A percentile compares a stretch with the other conserved stretches of the same genome.
Conservation (phyloP, 2,329 filamentous ascomycete genomes). For the Diaporthe sp. region DNA sequence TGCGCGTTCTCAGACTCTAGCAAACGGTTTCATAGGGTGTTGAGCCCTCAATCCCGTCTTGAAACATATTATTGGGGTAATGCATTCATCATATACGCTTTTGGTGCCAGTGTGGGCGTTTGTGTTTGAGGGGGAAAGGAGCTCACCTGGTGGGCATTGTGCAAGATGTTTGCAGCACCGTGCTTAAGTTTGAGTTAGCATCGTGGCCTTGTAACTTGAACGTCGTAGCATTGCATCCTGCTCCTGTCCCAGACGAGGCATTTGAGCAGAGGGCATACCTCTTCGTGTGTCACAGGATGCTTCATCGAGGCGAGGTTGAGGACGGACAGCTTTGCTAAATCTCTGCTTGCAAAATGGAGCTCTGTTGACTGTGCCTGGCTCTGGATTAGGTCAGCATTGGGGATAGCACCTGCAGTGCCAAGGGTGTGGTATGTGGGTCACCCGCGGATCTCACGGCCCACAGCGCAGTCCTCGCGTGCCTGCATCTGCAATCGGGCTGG, state of each 20-base stretch:
- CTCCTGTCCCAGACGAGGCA: too few relatives aligned
- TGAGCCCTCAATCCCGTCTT: conserved; percentile 55
- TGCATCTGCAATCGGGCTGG: not conserved
- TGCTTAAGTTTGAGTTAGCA: not conserved
- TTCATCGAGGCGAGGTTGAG: not conserved
- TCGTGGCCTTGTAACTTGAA: too few relatives aligned
- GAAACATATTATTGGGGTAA: conserved; percentile 52
- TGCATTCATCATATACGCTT: conserved; percentile 44
- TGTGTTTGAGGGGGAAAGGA: not conserved
- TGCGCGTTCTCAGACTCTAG: conserved; percentile 37
- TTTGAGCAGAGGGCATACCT: not conserved
- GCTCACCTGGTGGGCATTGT: conserved; percentile 2
- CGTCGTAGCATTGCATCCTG: not conserved
- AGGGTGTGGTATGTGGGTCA: conserved; percentile 1
- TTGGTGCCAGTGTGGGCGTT: not conserved
- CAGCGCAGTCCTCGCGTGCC: conserved; percentile 14
- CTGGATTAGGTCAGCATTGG: conserved; percentile 13
- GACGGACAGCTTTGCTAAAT: not conserved
- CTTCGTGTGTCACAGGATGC: not conserved
- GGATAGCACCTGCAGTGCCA: not conserved
- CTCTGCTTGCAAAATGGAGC: conserved; percentile 20
- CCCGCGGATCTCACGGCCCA: conserved; percentile 16
- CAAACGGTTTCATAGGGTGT: conserved; percentile 51
- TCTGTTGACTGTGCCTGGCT: not conserved
- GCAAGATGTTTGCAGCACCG: not conserved